Evolutionary conservation across 2,329 filamentous ascomycete genomes (phyloP).

Genomic region (Beauveria scarabaeidicola): DNA sequence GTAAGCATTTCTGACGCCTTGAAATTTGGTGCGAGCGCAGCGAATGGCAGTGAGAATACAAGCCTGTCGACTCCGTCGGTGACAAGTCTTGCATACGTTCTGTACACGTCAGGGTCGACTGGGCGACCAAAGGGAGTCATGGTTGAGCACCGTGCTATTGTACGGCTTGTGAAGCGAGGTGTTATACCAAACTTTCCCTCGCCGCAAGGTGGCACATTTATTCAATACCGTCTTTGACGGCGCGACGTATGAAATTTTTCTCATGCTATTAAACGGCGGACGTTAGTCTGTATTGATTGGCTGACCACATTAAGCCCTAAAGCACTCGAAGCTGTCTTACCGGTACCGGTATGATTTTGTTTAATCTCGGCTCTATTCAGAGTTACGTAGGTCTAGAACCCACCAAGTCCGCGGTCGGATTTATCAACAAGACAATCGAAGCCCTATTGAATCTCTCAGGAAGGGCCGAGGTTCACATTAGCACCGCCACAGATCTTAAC

Average conservation of each 20-base stretch:
- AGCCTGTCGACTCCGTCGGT: background rate
- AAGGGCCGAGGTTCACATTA: constrained; percentile 15
- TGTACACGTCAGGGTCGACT: constrained; percentile 44
- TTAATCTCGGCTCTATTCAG: constrained; percentile 17
- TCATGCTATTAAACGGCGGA: constrained; percentile 14
- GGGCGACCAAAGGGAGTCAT: constrained; percentile 42
- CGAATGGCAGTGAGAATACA: background rate
- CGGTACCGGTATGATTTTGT: constrained; percentile 24
- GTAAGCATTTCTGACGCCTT: background rate
- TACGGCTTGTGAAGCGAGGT: constrained; percentile 9
- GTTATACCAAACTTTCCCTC: background rate
- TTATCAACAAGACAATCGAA: constrained; percentile 14
- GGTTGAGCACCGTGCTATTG: constrained; percentile 15
- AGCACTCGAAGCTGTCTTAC: constrained; percentile 14
- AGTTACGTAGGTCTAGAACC: constrained; percentile 23
- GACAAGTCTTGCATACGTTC: constrained; percentile 24
- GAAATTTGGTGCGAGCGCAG: background rate
- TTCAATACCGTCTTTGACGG: constrained; percentile 14
- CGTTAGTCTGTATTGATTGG: constrained; percentile 14
- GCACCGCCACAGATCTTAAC: constrained; percentile 16
- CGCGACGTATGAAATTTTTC: constrained; percentile 12
- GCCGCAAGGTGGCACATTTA: constrained; percentile 2
- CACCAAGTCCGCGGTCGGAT: constrained; percentile 15
- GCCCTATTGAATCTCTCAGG: constrained; percentile 7
- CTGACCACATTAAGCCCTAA: constrained; percentile 9